Percentiles rank a stretch among this genome's conserved stretches.
Conservation (phyloP, 495 filamentous ascomycete species). For the Podospora bellae-mahoneyi region DNA sequence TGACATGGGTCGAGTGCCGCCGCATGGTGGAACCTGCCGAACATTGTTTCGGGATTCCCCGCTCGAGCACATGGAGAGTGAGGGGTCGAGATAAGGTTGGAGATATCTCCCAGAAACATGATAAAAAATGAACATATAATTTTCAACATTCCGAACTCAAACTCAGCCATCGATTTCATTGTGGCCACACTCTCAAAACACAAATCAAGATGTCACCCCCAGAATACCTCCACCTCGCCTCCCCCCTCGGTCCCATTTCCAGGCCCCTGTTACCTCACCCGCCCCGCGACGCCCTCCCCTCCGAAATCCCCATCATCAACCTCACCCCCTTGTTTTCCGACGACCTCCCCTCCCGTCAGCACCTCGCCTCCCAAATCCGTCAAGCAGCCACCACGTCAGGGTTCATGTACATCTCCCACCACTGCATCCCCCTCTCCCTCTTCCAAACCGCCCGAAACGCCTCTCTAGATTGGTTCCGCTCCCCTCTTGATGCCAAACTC, state of each 20-base stretch:
- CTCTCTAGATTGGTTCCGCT: conserved; percentile 46
- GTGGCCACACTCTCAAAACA: too few species aligned
- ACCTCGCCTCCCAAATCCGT: conserved; percentile 40
- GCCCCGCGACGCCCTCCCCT: conserved; percentile 38
- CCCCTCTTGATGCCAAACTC: conserved; percentile 41
- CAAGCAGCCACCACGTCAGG: conserved; percentile 42
- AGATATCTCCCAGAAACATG: background rate
- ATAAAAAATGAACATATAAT: background rate
- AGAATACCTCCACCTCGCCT: conserved; percentile 36
- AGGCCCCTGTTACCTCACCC: conserved; percentile 37
- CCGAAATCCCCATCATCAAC: conserved; percentile 53
- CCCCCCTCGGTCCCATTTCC: conserved; percentile 40
- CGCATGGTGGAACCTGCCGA: background rate
- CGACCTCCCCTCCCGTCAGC: conserved; percentile 26
- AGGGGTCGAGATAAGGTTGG: background rate
- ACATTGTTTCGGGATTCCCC: background rate
- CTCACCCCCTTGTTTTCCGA: conserved; percentile 41
- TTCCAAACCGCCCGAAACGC: conserved; percentile 30
- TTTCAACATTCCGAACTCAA: background rate
- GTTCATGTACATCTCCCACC: conserved; percentile 53
- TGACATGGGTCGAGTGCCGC: too few species aligned
- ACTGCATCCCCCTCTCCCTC: conserved; percentile 44
- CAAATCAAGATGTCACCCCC: background rate
- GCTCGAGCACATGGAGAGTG: background rate
- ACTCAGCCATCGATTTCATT: background rate